These are phyloP conservation scores for Lunasporangiospora selenospora DNA, from an alignment of 192 early-diverging fungal genomes.

Conservation along the genomic window DNA sequence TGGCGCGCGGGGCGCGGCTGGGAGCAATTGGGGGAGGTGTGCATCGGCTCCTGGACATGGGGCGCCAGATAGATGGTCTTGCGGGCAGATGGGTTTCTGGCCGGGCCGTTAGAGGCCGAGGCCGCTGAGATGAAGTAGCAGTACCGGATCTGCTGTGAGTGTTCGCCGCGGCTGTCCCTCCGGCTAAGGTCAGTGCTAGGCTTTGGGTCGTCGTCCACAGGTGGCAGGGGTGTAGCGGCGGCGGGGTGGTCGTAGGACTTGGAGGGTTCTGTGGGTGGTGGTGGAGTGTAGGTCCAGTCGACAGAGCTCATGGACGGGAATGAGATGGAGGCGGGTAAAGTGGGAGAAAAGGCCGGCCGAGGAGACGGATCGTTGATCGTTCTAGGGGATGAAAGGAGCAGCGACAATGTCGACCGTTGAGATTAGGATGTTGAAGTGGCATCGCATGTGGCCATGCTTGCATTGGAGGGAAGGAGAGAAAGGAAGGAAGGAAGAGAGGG, in stretches of 20 bases:
- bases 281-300: conserved; percentile 36
- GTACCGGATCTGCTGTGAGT: conserved; percentile 39
- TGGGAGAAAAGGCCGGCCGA: neutral
- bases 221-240: conserved; percentile 32
- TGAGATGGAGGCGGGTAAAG: neutral
- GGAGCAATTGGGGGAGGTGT: conserved; percentile 20
- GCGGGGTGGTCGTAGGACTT: conserved; percentile 10
- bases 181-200: neutral
- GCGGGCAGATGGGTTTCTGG: conserved; percentile 8
- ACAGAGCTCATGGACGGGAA: conserved; percentile 20
- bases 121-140: conserved; percentile 41
- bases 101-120: conserved; percentile 6
- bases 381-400: neutral
- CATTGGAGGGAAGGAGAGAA: neutral
- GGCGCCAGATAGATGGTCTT: conserved; percentile 28
- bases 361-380: neutral
- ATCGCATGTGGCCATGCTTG: neutral
- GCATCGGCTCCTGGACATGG: conserved; percentile 12
- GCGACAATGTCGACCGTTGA: neutral
- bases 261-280: conserved; percentile 15
- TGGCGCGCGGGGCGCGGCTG: conserved; percentile 18
- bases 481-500: no score
- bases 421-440: neutral
- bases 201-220: neutral
- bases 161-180: neutral